Evolutionary conservation across 805 yeast species (phyloP), one percentile per base, ranked within the genome.

Genomic region (Wickerhamomyces alni): DNA sequence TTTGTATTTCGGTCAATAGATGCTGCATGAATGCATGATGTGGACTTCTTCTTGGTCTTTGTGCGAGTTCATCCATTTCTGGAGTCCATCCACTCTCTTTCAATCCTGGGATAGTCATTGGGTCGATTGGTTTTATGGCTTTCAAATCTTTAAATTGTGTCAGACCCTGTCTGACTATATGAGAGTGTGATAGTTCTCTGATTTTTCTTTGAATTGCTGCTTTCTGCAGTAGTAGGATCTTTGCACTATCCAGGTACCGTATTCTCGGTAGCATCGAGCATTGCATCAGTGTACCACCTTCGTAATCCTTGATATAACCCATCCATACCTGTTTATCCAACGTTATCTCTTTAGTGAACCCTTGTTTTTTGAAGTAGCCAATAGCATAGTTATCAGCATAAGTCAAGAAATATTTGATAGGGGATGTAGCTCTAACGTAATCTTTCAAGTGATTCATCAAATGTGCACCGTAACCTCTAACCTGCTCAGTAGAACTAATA

Each of bases 301-400:
- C 99, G 63, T 93, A 93, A 67, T 93, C 99, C 62, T 93, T 93
- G 57, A 93, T 93, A 62, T 93, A 93, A 3, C 99, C 99, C 93
- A 87, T 87, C 99, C 99, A 93, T 26, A 81, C 72, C 37, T 77
- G 75, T 47, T 81, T 83, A 28, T 91, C 93, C 41, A 93, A 71
- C 8, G 96, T 74, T 29, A 93, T 85, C 44, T 91, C 97, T 59
- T 93, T 93, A 15, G 97, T 89, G 63, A 93, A 93, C 1, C 99
- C 99, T 63, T 93, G 99, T 57, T 93, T 93, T 55, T 91, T 91
- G 72, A 93, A 93, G 62, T 91, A 93, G 2, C 99, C 99, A 62
- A 93, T 91, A 41, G 99, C 99, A 61, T 93, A 93, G 63, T 93
- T 93, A 69, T 93, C 99, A 4, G 99, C 99, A 65, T 93, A 91